Conservation (phyloP, 2,329 filamentous ascomycete species). For the Colletotrichum sp. region DNA sequence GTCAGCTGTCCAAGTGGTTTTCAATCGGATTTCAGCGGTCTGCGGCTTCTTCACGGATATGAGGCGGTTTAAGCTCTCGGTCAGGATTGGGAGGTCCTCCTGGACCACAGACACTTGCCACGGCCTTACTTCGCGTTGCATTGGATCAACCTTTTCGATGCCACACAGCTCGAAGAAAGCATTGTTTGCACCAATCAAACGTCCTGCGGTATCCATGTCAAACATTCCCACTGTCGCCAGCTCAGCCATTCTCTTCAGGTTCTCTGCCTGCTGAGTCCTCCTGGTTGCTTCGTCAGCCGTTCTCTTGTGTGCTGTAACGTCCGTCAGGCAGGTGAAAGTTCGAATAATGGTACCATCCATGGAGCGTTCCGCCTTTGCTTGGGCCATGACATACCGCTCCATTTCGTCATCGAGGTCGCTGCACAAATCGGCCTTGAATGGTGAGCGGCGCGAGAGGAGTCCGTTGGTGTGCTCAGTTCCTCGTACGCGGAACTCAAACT, state of each 20-base stretch:
- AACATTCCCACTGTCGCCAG: conserved; percentile 61
- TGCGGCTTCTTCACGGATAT: conserved; percentile 45
- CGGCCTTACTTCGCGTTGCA: conserved; percentile 41
- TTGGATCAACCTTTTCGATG: conserved; percentile 46
- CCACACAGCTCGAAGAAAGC: conserved; percentile 59
- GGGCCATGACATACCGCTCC: conserved; percentile 51
- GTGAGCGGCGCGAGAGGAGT: conserved; percentile 7
- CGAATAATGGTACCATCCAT: conserved; percentile 47
- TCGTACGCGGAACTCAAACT: conserved; percentile 53
- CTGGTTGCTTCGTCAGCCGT: conserved; percentile 53
- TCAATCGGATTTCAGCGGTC: conserved; percentile 54
- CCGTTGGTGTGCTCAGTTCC: conserved; percentile 15
- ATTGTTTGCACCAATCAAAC: conserved; percentile 55
- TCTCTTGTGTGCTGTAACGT: conserved; percentile 55
- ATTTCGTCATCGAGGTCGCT: conserved; percentile 33
- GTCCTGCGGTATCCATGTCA: conserved; percentile 55
- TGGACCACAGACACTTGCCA: conserved; percentile 50
- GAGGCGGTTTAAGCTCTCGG: conserved; percentile 44
- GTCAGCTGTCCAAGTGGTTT: conserved; percentile 49
- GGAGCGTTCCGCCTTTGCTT: conserved; percentile 50
- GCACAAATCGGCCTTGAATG: conserved; percentile 26
- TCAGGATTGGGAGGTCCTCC: conserved; percentile 47
- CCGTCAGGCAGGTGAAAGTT: conserved; percentile 54
- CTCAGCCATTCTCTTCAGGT: conserved; percentile 59
- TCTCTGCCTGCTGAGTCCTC: conserved; percentile 56